Percentiles rank a stretch among this genome's conserved stretches.
Conservation (phyloP, 371 early-diverging fungal species). For the Encephalitozoon romaleae region DNA sequence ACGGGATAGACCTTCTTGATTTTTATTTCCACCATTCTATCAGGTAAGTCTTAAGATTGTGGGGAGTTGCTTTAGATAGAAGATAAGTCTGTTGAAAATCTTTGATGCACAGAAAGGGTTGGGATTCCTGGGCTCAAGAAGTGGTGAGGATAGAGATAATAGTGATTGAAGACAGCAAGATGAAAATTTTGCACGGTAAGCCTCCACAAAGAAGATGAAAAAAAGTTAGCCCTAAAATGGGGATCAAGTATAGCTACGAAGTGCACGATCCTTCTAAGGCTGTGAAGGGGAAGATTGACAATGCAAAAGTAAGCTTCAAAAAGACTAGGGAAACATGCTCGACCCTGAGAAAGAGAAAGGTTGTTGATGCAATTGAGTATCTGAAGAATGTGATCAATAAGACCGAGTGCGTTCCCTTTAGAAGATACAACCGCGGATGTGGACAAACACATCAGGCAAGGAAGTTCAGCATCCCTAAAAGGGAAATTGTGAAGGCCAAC, state of each 20-base stretch:
- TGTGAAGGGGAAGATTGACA: slow-evolving; percentile 52
- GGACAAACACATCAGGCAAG: slow-evolving; percentile 94
- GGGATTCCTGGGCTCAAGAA: neutral
- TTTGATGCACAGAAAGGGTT: neutral
- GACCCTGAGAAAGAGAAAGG: slow-evolving; percentile 81
- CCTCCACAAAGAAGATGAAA: neutral
- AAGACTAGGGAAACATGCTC: slow-evolving; percentile 93
- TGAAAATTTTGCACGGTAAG: slow-evolving; percentile 17
- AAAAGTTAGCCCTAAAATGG: slow-evolving; percentile 33
- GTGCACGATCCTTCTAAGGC: slow-evolving; percentile 49
- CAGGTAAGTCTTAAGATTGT: neutral
- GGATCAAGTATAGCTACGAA: slow-evolving; percentile 34
- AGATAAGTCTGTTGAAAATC: neutral
- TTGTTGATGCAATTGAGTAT: slow-evolving; percentile 82
- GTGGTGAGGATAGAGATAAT: neutral
- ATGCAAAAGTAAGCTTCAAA: slow-evolving; percentile 65
- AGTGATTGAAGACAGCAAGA: neutral
- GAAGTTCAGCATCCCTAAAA: slow-evolving; percentile 67
- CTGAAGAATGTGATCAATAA: slow-evolving; percentile 83
- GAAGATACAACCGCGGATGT: slow-evolving; percentile 87
- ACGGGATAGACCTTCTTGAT: slow-evolving; percentile 48
- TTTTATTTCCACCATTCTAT: slow-evolving; percentile 23
- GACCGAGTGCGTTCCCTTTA: slow-evolving; percentile 93
- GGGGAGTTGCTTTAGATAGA: neutral
- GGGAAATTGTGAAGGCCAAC: slow-evolving; percentile 2